Evolutionary conservation across 331 rosid species (phyloP).

Genomic region (Rosa hybrid): DNA sequence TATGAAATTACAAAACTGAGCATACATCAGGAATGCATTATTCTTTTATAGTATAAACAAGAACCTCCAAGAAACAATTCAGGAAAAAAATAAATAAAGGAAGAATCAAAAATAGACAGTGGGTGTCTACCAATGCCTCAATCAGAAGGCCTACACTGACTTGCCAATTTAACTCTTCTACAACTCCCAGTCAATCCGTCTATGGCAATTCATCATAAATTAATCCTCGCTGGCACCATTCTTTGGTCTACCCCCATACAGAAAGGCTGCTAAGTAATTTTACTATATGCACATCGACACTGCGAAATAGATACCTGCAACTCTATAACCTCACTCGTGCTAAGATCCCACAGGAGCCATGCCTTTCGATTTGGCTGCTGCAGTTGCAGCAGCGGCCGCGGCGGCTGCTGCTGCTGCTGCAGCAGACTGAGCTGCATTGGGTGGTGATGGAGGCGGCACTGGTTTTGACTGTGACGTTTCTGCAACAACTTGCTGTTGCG

Average conservation of each 20-base stretch:
- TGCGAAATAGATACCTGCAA: background rate
- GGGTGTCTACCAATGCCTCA: constrained; percentile 22
- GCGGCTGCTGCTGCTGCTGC: constrained; percentile 54
- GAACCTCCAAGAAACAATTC: constrained; percentile 12
- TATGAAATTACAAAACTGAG: background rate
- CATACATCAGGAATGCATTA: background rate
- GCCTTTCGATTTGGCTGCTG: constrained; percentile 59
- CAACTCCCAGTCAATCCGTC: constrained; percentile 32
- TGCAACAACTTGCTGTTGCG: constrained; percentile 32
- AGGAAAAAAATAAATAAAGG: background rate
- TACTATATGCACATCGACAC: constrained; percentile 48
- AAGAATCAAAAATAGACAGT: constrained; percentile 11
- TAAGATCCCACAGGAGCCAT: constrained; percentile 60
- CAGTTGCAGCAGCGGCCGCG: constrained; percentile 50
- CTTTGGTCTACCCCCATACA: constrained; percentile 10
- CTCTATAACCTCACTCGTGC: constrained; percentile 17
- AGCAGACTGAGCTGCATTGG: constrained; percentile 55
- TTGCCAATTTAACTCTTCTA: constrained; percentile 30
- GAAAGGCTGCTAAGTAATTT: constrained; percentile 29
- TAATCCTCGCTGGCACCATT: constrained; percentile 33
- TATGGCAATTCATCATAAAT: constrained; percentile 25
- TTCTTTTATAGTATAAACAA: constrained; percentile 22
- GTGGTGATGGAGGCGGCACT: constrained; percentile 54
- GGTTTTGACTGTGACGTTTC: constrained; percentile 58
- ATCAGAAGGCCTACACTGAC: constrained; percentile 33